phyloP scores from a whole-genome alignment of 2,329 filamentous ascomycete genomes.

The Neodidymelliopsis sp. region DNA sequence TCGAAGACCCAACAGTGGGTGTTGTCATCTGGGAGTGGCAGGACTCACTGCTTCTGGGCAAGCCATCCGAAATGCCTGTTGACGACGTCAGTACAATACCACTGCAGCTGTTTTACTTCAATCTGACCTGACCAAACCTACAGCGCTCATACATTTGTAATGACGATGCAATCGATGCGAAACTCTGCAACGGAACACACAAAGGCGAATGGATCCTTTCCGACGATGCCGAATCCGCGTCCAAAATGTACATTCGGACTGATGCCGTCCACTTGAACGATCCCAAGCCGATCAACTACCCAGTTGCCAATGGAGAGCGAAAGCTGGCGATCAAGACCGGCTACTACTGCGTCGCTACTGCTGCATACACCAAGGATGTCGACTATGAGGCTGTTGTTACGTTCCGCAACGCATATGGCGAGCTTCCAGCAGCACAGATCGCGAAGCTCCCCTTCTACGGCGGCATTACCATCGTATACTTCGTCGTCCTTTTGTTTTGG shows the following conservation, averaged over 20 bases:
- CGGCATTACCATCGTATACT: conserved; percentile 91
- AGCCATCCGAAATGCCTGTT: conserved; percentile 53
- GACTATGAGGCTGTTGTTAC: conserved; percentile 84
- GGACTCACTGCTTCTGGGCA: conserved; percentile 80
- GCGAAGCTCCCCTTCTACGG: conserved; percentile 98
- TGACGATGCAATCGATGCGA: conserved; percentile 69
- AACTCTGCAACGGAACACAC: conserved; percentile 78
- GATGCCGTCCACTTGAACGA: conserved; percentile 83
- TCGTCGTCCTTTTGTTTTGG: conserved; percentile 87
- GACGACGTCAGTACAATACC: conserved; percentile 33
- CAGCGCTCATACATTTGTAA: conserved; percentile 79
- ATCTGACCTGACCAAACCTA: conserved; percentile 32
- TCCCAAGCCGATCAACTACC: conserved; percentile 77
- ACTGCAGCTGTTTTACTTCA: too few species aligned
- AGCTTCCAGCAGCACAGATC: conserved; percentile 93
- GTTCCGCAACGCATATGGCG: conserved; percentile 95
- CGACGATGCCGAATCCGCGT: conserved; percentile 74
- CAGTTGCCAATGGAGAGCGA: conserved; percentile 62
- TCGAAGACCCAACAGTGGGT: conserved; percentile 78
- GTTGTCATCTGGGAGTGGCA: conserved; percentile 94
- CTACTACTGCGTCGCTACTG: conserved; percentile 92
- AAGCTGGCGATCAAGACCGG: conserved; percentile 71
- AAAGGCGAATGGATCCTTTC: conserved; percentile 85
- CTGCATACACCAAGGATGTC: conserved; percentile 67
- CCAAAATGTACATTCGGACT: conserved; percentile 76